Base-by-base conservation (phyloP, 192 early-diverging fungal genomes). In the Radiomyces spectabilis region DNA sequence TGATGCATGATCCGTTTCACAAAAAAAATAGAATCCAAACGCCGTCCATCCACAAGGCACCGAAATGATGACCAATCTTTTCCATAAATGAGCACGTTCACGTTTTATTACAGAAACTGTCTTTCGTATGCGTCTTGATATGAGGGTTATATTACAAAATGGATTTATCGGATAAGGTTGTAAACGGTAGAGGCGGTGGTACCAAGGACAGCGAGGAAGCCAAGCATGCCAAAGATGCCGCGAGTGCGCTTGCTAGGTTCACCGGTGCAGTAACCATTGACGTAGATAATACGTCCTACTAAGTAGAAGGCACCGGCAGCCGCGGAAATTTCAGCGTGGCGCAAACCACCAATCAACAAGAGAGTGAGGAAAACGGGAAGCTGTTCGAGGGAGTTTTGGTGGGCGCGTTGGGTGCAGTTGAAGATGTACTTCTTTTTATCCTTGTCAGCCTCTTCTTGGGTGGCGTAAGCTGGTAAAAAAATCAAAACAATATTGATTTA, bases 321-420 rank as follows among this genome's bases (percentile, higher is more conserved):
- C 12, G 85, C 62, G 9, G 83, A 61, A 19, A 78, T 43, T 5
- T 49, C 18, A 1, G 88, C 86, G 64, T 84, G 65, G 13, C 66
- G 52, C 29, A 85, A 33, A 46, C 82, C 78, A 41, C 74, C 69
- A 41, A 72, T 26, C 29, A 75, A 41, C 31, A 87, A 65, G 21
- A 81, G 57, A 39, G 68, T 63, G 34, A 73, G 66, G 65, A 78
- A 86, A 1, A 53, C 21, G 21, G 83, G 76, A 60, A 74, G 79
- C 43, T 43, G 46, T 61, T 90, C 88, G 6, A 88, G 65, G 15
- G 77, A 79, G 76, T 88, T 88, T 50, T 70, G 79, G 68, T 81
- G 79, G 27, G 67, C 72, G 39, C 79, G 74, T 55, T 81, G 79
- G 56, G 71, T 60, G 62, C 87, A 89, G 78, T 89, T 89, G 73